Evolutionary conservation across 805 yeast genomes (phyloP).

Genomic region (Lipomyces starkeyi): DNA sequence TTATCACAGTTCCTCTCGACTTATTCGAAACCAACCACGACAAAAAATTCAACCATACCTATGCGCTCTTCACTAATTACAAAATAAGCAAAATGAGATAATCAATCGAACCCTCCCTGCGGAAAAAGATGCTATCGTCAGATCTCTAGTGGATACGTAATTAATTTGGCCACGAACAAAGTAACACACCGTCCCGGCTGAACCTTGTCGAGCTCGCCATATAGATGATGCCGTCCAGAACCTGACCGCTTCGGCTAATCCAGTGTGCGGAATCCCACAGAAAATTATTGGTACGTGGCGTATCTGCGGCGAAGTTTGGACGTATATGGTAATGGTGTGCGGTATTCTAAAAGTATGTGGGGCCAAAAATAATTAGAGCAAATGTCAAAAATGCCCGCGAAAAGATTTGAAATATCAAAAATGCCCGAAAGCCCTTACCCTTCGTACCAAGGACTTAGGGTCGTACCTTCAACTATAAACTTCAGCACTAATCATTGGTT

Average conservation of each 20-base stretch:
- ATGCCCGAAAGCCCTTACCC: too few relatives aligned
- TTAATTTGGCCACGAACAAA: background rate
- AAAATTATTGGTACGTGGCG: background rate
- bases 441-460: too few relatives aligned
- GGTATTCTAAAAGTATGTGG: background rate
- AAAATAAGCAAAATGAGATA: background rate
- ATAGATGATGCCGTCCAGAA: too few relatives aligned
- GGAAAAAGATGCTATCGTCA: background rate
- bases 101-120: background rate
- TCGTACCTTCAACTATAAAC: too few relatives aligned
- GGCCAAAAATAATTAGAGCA: too few relatives aligned
- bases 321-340: background rate
- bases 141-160: conserved; percentile 1
- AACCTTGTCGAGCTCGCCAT: background rate
- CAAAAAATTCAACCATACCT: background rate
- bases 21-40: background rate
- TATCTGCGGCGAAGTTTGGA: background rate
- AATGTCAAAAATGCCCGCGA: too few relatives aligned
- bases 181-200: background rate
- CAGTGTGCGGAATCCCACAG: background rate
- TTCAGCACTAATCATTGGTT: too few relatives aligned
- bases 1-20: background rate
- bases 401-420: too few relatives aligned
- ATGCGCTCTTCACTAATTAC: background rate
- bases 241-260: too few relatives aligned